Conservation (phyloP, 1,139 yeast species). For the Sporopachydermia cereana region DNA sequence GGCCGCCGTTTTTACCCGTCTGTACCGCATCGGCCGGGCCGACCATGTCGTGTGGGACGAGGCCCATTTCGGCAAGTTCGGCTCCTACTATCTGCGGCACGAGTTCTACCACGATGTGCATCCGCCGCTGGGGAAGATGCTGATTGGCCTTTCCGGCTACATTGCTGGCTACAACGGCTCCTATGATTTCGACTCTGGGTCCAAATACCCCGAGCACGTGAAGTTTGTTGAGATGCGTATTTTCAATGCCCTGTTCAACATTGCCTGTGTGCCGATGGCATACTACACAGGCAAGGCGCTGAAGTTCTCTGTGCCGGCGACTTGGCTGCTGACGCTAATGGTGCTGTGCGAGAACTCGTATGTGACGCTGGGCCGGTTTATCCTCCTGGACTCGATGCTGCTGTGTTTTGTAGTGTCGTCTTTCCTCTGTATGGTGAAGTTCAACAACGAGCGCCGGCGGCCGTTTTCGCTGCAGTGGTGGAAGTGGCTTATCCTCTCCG, state of each 20-base stretch:
- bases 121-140: slow-evolving; percentile 97
- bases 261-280: slow-evolving; percentile 85
- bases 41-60: slow-evolving; percentile 88
- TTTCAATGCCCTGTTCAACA: slow-evolving; percentile 85
- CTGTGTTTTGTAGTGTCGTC: slow-evolving; percentile 85
- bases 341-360: slow-evolving; percentile 79
- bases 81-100: slow-evolving; percentile 59
- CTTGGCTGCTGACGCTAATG: slow-evolving; percentile 84
- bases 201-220: slow-evolving; percentile 70
- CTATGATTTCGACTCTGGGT: slow-evolving; percentile 89
- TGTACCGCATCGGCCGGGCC: slow-evolving; percentile 52
- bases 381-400: slow-evolving; percentile 91
- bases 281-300: slow-evolving; percentile 84
- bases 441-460: slow-evolving; percentile 56
- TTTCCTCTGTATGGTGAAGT: slow-evolving; percentile 62
- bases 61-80: slow-evolving; percentile 68
- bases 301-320: slow-evolving; percentile 68
- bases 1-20: slow-evolving; percentile 54
- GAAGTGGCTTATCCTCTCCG: slow-evolving; percentile 77
- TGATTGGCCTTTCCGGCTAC: slow-evolving; percentile 89
- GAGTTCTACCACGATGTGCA: slow-evolving; percentile 97
- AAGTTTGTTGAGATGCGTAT: slow-evolving; percentile 88
- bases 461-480: slow-evolving; percentile 82
- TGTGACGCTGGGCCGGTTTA: slow-evolving; percentile 83
- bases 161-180: slow-evolving; percentile 93